Evolutionary conservation across 305 asterid genomes (phyloP), one percentile per base, ranked within the genome.

Genomic region (Striga hermonthica): DNA sequence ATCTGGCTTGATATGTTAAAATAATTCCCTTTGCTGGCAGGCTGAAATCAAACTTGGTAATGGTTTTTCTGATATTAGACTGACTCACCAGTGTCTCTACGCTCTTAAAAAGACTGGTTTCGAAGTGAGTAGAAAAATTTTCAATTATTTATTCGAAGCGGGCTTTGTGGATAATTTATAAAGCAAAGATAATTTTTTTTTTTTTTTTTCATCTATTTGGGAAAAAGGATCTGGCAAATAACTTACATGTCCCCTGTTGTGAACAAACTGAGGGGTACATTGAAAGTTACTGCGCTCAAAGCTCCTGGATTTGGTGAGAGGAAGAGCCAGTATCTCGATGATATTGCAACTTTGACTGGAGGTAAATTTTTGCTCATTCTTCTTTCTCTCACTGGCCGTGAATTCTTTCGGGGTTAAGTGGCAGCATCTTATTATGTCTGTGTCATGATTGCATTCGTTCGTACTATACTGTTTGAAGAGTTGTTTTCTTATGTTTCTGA

Each of bases 231-330:
- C 88, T 92, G 15, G 95, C 96, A 31, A 81, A 75, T 56, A 93
- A 83, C 71, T 89, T 97, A 0, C 90, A 93, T 38, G 38, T 92
- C 97, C 36, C 90, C 88, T 57, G 96, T 88, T 64, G 96, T 91
- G 68, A 91, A 91, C 86, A 91, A 85, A 78, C 83, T 88, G 40
- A 85, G 97, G 71, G 97, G 97, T n/a, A 76, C 93, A 12, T 58
- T 91, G 72, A 91, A 91, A 76, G 88, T 91, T 13, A 94, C 96
- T 53, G 97, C 97, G 57, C 83, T 91, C 28, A 91, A 91, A 79
- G 97, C 97, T 59, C 97, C 97, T 75, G 95, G 97, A 10, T 91
- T 88, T 79, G 97, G 97, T 54, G 97, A 84, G 59, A 83, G 96
- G 60, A 91, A 91, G 77, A 84, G 91, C 73, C 90, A 91, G 60